Percentiles rank a stretch among this genome's conserved stretches.
Evolutionary conservation across 2,329 filamentous ascomycete species (phyloP).

Genomic region (Seiridium cupressi): DNA sequence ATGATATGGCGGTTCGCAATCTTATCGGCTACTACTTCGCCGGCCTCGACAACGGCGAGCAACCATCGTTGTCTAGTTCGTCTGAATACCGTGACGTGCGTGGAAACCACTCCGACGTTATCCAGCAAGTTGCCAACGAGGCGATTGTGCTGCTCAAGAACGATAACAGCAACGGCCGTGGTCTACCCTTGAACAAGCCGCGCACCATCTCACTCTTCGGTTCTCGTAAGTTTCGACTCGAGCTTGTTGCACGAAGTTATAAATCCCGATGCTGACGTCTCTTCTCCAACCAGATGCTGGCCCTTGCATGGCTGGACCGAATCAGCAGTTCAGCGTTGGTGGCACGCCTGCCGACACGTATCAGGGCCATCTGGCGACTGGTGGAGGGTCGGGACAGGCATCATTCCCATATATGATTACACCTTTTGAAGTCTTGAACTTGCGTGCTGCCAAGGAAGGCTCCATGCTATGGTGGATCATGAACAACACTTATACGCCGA

Average conservation of each 20-base stretch:
- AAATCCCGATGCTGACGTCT: not conserved
- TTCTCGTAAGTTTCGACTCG: constrained; percentile 51
- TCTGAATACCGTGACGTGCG: constrained; percentile 69
- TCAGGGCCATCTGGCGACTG: constrained; percentile 41
- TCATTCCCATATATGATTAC: constrained; percentile 52
- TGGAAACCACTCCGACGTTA: constrained; percentile 66
- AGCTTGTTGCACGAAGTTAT: too few species aligned
- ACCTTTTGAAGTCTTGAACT: constrained; percentile 49
- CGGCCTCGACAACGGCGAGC: constrained; percentile 54
- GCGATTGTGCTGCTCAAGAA: constrained; percentile 78
- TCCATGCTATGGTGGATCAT: constrained; percentile 42
- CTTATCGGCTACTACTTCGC: constrained; percentile 14
- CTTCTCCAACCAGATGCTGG: constrained; percentile 47
- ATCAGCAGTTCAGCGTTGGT: constrained; percentile 8
- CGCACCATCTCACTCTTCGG: constrained; percentile 34
- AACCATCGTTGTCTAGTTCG: constrained; percentile 63
- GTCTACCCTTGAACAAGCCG: constrained; percentile 41
- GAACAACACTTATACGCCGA: constrained; percentile 27
- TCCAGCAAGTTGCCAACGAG: constrained; percentile 74
- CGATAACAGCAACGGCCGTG: constrained; percentile 30
- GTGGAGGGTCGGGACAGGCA: constrained; percentile 51
- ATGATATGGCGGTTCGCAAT: constrained; percentile 60
- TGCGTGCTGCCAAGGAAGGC: constrained; percentile 37
- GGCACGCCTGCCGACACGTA: constrained; percentile 9
- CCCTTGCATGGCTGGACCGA: constrained; percentile 53